Conservation (phyloP, 495 filamentous ascomycete genomes). For the Hapsidospora chrysogenum region DNA sequence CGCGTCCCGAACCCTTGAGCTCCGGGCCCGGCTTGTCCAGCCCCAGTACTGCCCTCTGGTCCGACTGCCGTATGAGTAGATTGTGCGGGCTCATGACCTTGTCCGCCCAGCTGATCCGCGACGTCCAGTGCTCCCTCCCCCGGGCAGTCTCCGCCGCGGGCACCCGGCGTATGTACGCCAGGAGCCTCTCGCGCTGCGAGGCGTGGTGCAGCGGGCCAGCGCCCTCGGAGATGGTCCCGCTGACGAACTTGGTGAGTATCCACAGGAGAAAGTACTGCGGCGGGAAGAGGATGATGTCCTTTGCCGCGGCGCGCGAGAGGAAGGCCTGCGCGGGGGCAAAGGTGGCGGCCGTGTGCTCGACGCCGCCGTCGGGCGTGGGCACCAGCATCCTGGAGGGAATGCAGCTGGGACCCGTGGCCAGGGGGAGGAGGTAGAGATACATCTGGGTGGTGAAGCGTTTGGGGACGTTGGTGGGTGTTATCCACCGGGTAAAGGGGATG, state of each 20-base stretch:
- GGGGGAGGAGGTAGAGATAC: conserved; percentile 88
- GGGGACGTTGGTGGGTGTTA: conserved; percentile 56
- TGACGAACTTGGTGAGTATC: conserved; percentile 45
- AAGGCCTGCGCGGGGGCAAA: conserved; percentile 56
- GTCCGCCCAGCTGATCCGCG: conserved; percentile 47
- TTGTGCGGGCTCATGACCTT: conserved; percentile 61
- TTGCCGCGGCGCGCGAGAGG: conserved; percentile 40
- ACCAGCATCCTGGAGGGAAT: conserved; percentile 23
- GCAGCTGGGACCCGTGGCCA: conserved; percentile 15
- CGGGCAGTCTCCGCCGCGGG: conserved; percentile 11
- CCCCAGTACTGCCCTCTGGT: conserved; percentile 44
- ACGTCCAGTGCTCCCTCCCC: conserved; percentile 15
- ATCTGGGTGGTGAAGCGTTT: conserved; percentile 84
- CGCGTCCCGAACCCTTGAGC: conserved; percentile 39
- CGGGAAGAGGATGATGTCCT: conserved; percentile 72
- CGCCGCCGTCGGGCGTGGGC: conserved; percentile 62
- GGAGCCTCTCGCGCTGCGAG: conserved; percentile 35
- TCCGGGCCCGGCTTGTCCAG: conserved; percentile 60
- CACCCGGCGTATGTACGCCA: conserved; percentile 34
- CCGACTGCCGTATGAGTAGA: conserved; percentile 33
- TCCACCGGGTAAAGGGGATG: conserved; percentile 79
- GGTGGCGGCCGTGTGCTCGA: conserved; percentile 69
- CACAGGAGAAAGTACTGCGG: conserved; percentile 73
- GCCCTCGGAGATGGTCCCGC: conserved; percentile 16
- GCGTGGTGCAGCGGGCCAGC: conserved; percentile 27